A percentile compares a stretch with the other conserved stretches of the same genome.
Evolutionary conservation across 2,329 filamentous ascomycete genomes (phyloP).

Genomic region (Cercospora citrullina): DNA sequence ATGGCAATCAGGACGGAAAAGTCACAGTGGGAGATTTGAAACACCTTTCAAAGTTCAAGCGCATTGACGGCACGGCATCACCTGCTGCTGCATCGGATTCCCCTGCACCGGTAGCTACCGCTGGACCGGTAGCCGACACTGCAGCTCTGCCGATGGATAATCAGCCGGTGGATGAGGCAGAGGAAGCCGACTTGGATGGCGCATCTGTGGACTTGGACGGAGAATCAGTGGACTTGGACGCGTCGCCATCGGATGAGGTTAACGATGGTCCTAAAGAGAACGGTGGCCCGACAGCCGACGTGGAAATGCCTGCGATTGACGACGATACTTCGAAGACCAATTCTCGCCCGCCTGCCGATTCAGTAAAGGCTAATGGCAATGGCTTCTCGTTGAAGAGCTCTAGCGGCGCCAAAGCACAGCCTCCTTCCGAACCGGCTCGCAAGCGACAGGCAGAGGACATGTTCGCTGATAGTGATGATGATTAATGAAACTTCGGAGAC

Average conservation of each 20-base stretch:
- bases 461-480: constrained; percentile 76
- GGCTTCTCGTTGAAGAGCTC: constrained; percentile 32
- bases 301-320: background rate
- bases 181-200: constrained; percentile 43
- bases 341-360: background rate
- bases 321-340: background rate
- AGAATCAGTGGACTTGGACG: constrained; percentile 45
- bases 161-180: constrained; percentile 47
- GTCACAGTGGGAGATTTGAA: constrained; percentile 32
- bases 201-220: constrained; percentile 21
- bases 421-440: constrained; percentile 47
- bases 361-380: constrained; percentile 6
- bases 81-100: constrained; percentile 27
- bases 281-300: background rate
- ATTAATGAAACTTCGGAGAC: constrained; percentile 28
- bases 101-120: constrained; percentile 14
- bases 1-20: constrained; percentile 41
- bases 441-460: constrained; percentile 79
- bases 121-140: background rate
- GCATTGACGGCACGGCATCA: constrained; percentile 53
- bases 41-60: constrained; percentile 45
- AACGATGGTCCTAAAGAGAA: constrained; percentile 40
- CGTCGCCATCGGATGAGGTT: constrained; percentile 42
- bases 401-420: constrained; percentile 28
- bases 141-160: background rate